Percentiles rank a stretch among this genome's conserved stretches.
Conservation (phyloP, 225 moss, liverwort and hornwort genomes). For the Polytrichum formosum region DNA sequence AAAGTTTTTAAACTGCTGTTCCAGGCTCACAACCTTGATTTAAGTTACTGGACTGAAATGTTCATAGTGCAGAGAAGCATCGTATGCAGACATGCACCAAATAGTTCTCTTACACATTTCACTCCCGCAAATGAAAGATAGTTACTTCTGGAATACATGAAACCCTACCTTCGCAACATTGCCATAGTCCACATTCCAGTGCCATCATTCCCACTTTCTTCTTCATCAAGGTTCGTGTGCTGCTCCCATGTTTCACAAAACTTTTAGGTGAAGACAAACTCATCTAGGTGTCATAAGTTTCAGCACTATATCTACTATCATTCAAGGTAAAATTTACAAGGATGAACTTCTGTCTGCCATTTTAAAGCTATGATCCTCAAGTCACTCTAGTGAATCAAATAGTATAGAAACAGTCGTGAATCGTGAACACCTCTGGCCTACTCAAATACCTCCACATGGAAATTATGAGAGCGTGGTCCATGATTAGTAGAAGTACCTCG, state of each 20-base stretch:
- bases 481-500: constrained; percentile 48
- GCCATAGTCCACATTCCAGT: constrained; percentile 74
- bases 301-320: no score
- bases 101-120: no score
- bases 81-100: no score
- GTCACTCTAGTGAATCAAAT: neutral
- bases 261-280: no score
- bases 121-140: no score
- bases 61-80: no score
- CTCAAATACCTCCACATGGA: no score
- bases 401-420: no score
- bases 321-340: neutral
- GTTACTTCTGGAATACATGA: no score
- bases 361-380: neutral
- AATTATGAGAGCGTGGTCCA: neutral
- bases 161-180: constrained; percentile 78
- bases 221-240: constrained; percentile 46
- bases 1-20: neutral
- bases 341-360: neutral
- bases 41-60: no score
- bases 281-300: no score
- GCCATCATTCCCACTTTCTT: constrained; percentile 30
- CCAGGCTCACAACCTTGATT: neutral
- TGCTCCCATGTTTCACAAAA: constrained; percentile 34
- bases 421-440: no score